These are phyloP conservation scores for Moringa oleifera DNA, from an alignment of 345 rosid genomes.

Conservation along the genomic window DNA sequence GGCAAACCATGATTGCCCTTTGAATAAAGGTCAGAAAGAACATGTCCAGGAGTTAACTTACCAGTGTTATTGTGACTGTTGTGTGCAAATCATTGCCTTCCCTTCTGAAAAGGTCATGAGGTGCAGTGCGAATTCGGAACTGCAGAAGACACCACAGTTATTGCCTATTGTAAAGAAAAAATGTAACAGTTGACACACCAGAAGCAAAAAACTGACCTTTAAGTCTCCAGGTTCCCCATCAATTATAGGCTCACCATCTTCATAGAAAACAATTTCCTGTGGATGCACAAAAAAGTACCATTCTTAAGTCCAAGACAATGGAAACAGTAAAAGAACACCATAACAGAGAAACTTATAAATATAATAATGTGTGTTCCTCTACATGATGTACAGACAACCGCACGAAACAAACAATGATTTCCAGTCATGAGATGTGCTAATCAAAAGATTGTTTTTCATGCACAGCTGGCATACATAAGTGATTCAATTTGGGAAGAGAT, in stretches of 20 bases:
- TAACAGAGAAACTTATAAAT: too few species aligned
- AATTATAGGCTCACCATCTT: constrained; percentile 90
- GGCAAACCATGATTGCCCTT: not conserved
- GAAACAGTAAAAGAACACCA: too few species aligned
- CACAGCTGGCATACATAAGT: not conserved
- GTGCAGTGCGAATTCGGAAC: constrained; percentile 88
- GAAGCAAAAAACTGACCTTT: constrained; percentile 51
- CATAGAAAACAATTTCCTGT: constrained; percentile 93
- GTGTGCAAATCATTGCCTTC: constrained; percentile 86
- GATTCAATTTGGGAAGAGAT: not conserved
- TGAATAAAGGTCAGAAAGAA: not conserved
- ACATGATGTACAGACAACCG: too few species aligned
- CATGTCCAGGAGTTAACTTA: constrained; percentile 21
- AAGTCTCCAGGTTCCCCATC: constrained; percentile 99
- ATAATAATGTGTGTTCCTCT: too few species aligned
- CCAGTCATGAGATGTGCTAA: not conserved
- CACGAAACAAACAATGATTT: too few species aligned
- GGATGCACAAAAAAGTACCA: constrained; percentile 10
- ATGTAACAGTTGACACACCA: not conserved
- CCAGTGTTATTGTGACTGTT: constrained; percentile 85
- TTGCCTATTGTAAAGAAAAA: not conserved
- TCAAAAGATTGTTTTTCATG: not conserved
- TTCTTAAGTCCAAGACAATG: not conserved
- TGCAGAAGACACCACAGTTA: constrained; percentile 25
- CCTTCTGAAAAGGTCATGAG: constrained; percentile 76